A percentile compares a stretch with the other conserved stretches of the same genome.
phyloP scores from a whole-genome alignment of 208 protist species.

The Acanthamoeba healyi region DNA sequence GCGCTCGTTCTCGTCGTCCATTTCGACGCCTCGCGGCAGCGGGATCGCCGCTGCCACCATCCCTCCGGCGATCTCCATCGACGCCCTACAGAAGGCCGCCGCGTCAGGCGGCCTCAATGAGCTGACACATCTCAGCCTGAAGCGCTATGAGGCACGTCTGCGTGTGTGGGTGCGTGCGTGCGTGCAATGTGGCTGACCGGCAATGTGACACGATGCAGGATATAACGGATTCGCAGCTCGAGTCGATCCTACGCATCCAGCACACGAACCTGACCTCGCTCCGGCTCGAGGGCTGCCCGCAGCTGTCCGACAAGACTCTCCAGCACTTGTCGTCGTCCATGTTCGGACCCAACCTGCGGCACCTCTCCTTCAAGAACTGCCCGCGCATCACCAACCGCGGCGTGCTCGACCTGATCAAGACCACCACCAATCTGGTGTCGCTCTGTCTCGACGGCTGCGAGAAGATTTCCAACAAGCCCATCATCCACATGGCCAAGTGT shows the following conservation, averaged over 20 bases:
- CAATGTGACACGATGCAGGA: not conserved
- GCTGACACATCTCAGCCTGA: not conserved
- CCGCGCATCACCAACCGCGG: constrained; percentile 42
- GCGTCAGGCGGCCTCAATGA: not conserved
- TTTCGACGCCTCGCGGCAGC: not conserved
- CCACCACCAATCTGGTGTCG: constrained; percentile 1
- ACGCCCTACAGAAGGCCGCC: constrained; percentile 23
- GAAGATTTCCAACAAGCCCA: constrained; percentile 58
- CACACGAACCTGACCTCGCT: not conserved
- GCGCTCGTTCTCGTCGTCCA: not conserved
- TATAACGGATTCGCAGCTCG: not conserved
- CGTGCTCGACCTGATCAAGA: constrained; percentile 30
- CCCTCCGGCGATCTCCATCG: not conserved
- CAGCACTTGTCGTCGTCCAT: not conserved
- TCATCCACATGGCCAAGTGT: constrained; percentile 49
- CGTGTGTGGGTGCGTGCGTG: not conserved
- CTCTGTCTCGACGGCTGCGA: constrained; percentile 56
- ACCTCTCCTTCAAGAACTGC: constrained; percentile 52
- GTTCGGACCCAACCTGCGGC: not conserved
- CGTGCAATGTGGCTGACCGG: not conserved
- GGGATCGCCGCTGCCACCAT: not conserved
- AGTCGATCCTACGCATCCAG: not conserved
- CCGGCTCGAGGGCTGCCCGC: constrained; percentile 1
- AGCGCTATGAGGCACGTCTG: not conserved
- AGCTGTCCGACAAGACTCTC: constrained; percentile 37